A percentile compares a stretch with the other conserved stretches of the same genome.
Conservation (phyloP, 1,284 basidiomycete genomes). For the Prillingera fragicola region DNA sequence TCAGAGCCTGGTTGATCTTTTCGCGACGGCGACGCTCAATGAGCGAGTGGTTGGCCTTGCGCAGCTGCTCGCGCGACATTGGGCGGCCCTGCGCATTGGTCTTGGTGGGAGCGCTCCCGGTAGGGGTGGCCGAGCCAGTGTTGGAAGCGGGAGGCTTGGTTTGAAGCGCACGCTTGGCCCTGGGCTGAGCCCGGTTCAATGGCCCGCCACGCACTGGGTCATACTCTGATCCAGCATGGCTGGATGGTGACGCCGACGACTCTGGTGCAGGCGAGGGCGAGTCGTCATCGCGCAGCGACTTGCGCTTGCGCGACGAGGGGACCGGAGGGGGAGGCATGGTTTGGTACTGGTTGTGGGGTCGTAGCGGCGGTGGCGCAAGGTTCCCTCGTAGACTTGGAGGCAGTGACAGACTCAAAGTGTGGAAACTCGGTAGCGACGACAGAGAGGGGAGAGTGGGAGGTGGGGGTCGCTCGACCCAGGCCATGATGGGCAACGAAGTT, state of each 20-base stretch:
- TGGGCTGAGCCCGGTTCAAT: conserved; percentile 4
- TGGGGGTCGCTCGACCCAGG: neutral
- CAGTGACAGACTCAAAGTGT: no score
- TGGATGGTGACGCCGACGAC: conserved; percentile 18
- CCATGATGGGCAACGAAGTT: no score
- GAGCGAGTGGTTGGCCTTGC: conserved; percentile 47
- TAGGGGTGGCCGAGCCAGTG: neutral
- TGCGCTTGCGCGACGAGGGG: conserved; percentile 16
- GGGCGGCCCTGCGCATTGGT: conserved; percentile 15
- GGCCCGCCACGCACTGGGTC: conserved; percentile 8
- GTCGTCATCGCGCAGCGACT: conserved; percentile 18
- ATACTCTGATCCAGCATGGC: conserved; percentile 24
- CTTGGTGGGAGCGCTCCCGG: conserved; percentile 1
- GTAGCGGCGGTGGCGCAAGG: neutral
- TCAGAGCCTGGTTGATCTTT: conserved; percentile 46
- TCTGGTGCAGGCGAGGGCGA: conserved; percentile 3
- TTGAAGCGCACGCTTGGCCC: neutral
- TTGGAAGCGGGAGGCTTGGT: neutral
- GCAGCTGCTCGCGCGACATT: conserved; percentile 38
- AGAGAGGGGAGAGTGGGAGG: conserved; percentile 4
- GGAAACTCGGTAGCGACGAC: no score
- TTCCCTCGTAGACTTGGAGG: neutral
- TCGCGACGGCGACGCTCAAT: conserved; percentile 46
- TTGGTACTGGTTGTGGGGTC: neutral
- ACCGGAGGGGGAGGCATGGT: conserved; percentile 22